Base-by-base conservation (phyloP, 495 filamentous ascomycete species). In the Halenospora varia region DNA sequence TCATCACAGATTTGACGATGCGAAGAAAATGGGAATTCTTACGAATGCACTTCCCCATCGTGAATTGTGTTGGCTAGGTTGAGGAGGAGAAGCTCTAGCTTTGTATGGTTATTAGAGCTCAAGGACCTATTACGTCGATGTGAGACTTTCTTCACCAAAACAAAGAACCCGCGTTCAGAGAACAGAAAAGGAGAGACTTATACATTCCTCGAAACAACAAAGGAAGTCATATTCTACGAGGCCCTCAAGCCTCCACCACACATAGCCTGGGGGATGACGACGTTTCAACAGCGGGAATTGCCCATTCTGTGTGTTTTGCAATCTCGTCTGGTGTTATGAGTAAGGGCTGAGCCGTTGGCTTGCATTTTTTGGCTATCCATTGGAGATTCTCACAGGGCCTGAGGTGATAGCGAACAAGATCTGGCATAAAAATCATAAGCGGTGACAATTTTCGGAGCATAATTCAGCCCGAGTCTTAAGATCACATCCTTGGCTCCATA, bases 1-100 rank as follows among this genome's bases (percentile, higher is more conserved):
- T n/a, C 11, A 45, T 9, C 11, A n/a, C 6, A 45, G 42, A 45
- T 8, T 9, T 40, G 35, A 9, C 15, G 25, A 3, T 4, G 10
- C 20, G 17, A n/a, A 3, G 2, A n/a, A 19, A 53, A 24, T 10
- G 24, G 26, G n/a, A 19, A 39, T 2, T 13, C 51, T 44, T 40
- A 53, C 51, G 25, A 19, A 50, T 25, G 22, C 55, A 57, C 17
- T 57, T 57, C 25, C 26, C 48, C 55, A 57, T 57, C 10, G 15
- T 51, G 53, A 22, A 3, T 35, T 6, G 29, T 13, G 6, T 35
- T 13, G 13, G 29, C 29, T 6, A n/a, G 35, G 35, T 9, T 8
- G 15, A 8, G 15, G 35, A 40, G 35, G 9, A 40, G 35, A 9
- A 15, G 35, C 35, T 40, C 35, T 8, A 40, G 35, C 15, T 40